Conservation (phyloP, 257 asterid genomes). For the Lantana camara region DNA sequence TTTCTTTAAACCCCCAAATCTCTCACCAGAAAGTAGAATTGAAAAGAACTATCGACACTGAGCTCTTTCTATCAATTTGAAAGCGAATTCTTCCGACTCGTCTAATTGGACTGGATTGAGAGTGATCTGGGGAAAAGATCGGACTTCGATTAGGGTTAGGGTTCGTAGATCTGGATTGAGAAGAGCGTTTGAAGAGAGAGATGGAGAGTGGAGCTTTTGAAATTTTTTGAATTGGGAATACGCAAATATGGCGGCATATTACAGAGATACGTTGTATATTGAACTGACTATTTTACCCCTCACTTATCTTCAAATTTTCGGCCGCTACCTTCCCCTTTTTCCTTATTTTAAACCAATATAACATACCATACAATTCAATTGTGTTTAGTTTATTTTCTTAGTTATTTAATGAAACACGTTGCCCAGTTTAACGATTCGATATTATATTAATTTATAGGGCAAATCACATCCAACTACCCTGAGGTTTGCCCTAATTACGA, state of each 20-base stretch:
- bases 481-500: too few species aligned
- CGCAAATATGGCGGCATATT: slow-evolving; percentile 38
- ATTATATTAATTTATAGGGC: too few species aligned
- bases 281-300: slow-evolving; percentile 49
- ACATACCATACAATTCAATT: too few species aligned
- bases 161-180: slow-evolving; percentile 14
- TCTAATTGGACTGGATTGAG: background rate
- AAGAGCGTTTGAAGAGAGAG: slow-evolving; percentile 22
- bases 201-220: slow-evolving; percentile 23
- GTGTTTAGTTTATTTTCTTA: too few species aligned
- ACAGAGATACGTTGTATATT: slow-evolving; percentile 48
- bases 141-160: slow-evolving; percentile 18
- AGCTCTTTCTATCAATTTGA: background rate
- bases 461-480: too few species aligned
- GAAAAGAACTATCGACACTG: background rate
- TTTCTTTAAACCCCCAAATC: slow-evolving; percentile 18
- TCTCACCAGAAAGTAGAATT: background rate
- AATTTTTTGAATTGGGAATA: slow-evolving; percentile 44
- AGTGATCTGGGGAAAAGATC: slow-evolving; percentile 17
- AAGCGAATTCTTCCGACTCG: background rate
- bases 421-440: too few species aligned
- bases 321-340: background rate
- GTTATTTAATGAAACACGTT: too few species aligned
- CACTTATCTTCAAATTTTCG: background rate
- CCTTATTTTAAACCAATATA: too few species aligned